These are phyloP conservation scores for Stephania cephalantha DNA, from an alignment of 164 flowering plant genomes.

Conservation along the genomic window DNA sequence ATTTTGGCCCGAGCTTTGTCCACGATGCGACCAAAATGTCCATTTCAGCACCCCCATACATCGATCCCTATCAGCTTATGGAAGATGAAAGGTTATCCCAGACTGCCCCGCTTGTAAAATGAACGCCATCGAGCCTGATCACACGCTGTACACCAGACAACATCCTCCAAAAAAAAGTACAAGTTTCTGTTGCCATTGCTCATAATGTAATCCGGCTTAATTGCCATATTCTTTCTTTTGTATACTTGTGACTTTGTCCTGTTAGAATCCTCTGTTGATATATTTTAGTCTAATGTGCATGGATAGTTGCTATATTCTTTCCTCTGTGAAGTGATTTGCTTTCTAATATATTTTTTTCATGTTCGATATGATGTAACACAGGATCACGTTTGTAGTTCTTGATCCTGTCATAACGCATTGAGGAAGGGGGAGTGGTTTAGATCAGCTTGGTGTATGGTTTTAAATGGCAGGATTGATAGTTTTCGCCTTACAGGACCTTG, in stretches of 20 bases:
- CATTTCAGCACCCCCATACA: conserved; percentile 45
- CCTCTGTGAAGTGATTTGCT: not conserved
- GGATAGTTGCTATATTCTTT: not conserved
- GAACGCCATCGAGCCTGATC: conserved; percentile 17
- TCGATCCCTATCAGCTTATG: conserved; percentile 76
- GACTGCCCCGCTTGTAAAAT: conserved; percentile 48
- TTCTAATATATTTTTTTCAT: too few relatives aligned
- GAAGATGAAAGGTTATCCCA: conserved; percentile 73
- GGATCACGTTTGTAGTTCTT: too few relatives aligned
- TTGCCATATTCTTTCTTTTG: conserved; percentile 4
- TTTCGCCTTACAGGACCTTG: too few relatives aligned
- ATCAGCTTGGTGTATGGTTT: too few relatives aligned
- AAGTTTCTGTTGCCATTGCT: conserved; percentile 2
- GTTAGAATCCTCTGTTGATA: not conserved
- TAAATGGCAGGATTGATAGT: too few relatives aligned
- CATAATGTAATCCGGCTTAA: not conserved
- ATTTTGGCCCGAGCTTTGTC: conserved; percentile 65
- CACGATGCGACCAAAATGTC: conserved; percentile 52
- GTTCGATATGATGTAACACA: too few relatives aligned
- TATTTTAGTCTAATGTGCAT: not conserved
- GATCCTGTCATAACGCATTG: too few relatives aligned
- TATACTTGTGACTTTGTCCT: conserved; percentile 3
- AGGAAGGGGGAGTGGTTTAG: too few relatives aligned
- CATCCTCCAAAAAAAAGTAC: conserved; percentile 5
- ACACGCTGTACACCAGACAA: not conserved